These are phyloP conservation scores for Ustilago loliicola DNA, from an alignment of 1,284 basidiomycete species.

Conservation along the genomic window DNA sequence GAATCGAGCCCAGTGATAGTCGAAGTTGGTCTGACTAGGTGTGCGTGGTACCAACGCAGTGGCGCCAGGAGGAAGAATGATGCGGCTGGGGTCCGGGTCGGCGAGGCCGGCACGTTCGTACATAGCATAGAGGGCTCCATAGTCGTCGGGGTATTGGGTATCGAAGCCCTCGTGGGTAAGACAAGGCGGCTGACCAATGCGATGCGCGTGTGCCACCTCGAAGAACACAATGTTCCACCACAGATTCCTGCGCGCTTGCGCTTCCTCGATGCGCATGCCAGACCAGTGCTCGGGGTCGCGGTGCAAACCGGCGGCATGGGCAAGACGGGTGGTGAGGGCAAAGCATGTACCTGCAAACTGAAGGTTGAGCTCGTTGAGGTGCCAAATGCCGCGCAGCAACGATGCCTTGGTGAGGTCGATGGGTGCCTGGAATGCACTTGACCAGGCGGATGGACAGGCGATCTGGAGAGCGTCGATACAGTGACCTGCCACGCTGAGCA, in stretches of 20 bases:
- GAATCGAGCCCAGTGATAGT: conserved; percentile 58
- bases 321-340: conserved; percentile 55
- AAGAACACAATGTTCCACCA: conserved; percentile 61
- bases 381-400: conserved; percentile 61
- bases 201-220: conserved; percentile 51
- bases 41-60: conserved; percentile 45
- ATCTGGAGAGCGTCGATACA: conserved; percentile 62
- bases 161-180: conserved; percentile 57
- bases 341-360: conserved; percentile 62
- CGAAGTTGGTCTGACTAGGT: conserved; percentile 49
- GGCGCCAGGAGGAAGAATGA: conserved; percentile 51
- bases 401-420: conserved; percentile 62
- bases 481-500: conserved; percentile 59
- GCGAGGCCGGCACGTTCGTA: conserved; percentile 54
- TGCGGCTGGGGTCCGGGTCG: conserved; percentile 40
- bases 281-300: conserved; percentile 60
- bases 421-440: conserved; percentile 59
- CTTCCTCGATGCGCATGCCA: conserved; percentile 59
- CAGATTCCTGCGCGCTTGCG: conserved; percentile 56
- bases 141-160: conserved; percentile 60
- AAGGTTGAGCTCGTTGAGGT: conserved; percentile 61
- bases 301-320: conserved; percentile 62
- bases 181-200: conserved; percentile 55
- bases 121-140: conserved; percentile 44
- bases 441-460: conserved; percentile 61